Conservation (phyloP, 2,329 filamentous ascomycete genomes). For the Tolypocladium album region DNA sequence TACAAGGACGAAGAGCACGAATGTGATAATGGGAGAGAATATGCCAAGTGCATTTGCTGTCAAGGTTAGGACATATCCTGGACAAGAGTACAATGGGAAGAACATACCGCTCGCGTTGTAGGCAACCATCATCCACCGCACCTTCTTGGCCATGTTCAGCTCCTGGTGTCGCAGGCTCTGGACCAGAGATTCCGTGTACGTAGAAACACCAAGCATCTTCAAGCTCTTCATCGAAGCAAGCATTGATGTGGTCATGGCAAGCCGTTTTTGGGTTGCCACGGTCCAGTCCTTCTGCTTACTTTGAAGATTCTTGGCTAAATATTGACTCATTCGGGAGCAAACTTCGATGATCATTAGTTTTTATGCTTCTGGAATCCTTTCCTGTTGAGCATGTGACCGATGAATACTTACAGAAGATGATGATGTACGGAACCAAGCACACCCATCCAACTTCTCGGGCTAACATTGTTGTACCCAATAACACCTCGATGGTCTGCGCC, state of each 20-base stretch:
- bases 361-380: background rate
- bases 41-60: conserved; percentile 30
- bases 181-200: conserved; percentile 5
- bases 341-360: conserved; percentile 14
- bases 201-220: conserved; percentile 24
- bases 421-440: conserved; percentile 25
- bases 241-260: conserved; percentile 22
- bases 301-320: conserved; percentile 25
- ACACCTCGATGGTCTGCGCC: conserved; percentile 28
- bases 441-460: conserved; percentile 29
- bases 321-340: conserved; percentile 29
- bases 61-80: background rate
- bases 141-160: conserved; percentile 11
- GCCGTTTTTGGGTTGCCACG: conserved; percentile 25
- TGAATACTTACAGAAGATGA: conserved; percentile 27
- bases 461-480: conserved; percentile 27
- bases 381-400: background rate
- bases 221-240: conserved; percentile 25
- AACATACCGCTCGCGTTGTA: conserved; percentile 29
- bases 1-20: conserved; percentile 22
- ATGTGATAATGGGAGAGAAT: conserved; percentile 26
- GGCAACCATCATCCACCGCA: conserved; percentile 28
- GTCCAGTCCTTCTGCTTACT: conserved; percentile 27
- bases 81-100: background rate
- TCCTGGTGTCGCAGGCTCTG: conserved; percentile 19